Conservation (phyloP, 2,329 filamentous ascomycete genomes). For the Dothistroma pini region DNA sequence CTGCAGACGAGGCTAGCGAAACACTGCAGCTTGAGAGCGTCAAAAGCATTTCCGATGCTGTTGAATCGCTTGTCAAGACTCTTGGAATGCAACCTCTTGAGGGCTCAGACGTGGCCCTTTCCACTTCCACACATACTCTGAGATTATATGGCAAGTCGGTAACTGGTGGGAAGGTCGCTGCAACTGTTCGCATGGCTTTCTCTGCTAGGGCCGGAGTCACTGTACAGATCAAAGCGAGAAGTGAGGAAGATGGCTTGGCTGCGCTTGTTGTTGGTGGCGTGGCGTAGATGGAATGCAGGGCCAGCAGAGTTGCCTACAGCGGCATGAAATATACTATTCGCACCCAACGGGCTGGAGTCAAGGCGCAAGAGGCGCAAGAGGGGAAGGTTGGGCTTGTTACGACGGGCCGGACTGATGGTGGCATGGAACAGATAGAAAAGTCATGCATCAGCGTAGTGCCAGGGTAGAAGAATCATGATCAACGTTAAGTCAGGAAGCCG, state of each 20-base stretch:
- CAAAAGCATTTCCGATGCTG: constrained; percentile 95
- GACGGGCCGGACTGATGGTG: not conserved
- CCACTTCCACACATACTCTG: constrained; percentile 85
- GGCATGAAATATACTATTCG: not conserved
- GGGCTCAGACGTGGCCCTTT: constrained; percentile 86
- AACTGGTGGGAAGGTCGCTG: constrained; percentile 81
- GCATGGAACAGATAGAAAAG: constrained; percentile 2
- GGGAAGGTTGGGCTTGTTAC: not conserved
- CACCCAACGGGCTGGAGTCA: not conserved
- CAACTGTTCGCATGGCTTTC: constrained; percentile 86
- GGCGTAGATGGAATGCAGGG: constrained; percentile 50
- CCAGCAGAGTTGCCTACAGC: constrained; percentile 21
- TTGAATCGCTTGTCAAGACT: constrained; percentile 80
- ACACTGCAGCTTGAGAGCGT: constrained; percentile 82
- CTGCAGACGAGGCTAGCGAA: constrained; percentile 83
- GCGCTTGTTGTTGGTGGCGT: constrained; percentile 79
- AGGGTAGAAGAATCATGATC: not conserved
- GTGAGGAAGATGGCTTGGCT: constrained; percentile 90
- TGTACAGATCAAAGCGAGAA: constrained; percentile 88
- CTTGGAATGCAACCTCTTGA: constrained; percentile 91
- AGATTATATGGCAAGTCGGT: constrained; percentile 97
- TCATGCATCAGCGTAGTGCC: not conserved
- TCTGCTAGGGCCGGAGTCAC: constrained; percentile 90
- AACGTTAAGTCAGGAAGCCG: not conserved
- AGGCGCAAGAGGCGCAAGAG: not conserved